phyloP scores from a whole-genome alignment of 495 filamentous ascomycete genomes.

The Tuber brumale region DNA sequence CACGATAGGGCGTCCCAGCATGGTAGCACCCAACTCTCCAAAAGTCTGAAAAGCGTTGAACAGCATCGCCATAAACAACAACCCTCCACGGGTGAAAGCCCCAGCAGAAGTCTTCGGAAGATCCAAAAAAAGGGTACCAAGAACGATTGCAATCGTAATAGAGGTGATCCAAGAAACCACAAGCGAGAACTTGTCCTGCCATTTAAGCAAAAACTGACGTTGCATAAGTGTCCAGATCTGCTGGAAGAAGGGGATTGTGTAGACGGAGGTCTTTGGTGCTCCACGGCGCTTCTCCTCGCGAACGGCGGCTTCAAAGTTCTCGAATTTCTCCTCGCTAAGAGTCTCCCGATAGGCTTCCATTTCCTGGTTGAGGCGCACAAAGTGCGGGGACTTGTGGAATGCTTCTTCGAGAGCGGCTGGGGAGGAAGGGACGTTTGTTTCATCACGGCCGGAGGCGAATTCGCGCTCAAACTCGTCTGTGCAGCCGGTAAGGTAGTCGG shows the following conservation, averaged over 20 bases:
- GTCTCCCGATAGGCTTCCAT: slow-evolving; percentile 60
- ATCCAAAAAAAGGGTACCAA: slow-evolving; percentile 72
- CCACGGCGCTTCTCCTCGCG: slow-evolving; percentile 68
- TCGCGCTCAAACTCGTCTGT: slow-evolving; percentile 78
- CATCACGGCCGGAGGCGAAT: slow-evolving; percentile 58
- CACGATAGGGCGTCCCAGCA: slow-evolving; percentile 66
- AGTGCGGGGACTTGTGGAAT: slow-evolving; percentile 59
- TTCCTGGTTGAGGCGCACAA: slow-evolving; percentile 54
- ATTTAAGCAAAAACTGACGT: slow-evolving; percentile 75
- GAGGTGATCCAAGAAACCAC: slow-evolving; percentile 68
- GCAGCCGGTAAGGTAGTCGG: slow-evolving; percentile 78
- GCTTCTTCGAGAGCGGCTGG: slow-evolving; percentile 59
- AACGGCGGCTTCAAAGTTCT: slow-evolving; percentile 73
- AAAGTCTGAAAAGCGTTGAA: slow-evolving; percentile 80
- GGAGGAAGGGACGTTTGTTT: slow-evolving; percentile 58
- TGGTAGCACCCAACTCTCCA: slow-evolving; percentile 61
- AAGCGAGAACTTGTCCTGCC: slow-evolving; percentile 74
- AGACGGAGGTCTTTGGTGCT: slow-evolving; percentile 61
- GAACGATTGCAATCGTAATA: slow-evolving; percentile 66
- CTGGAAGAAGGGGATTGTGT: slow-evolving; percentile 69
- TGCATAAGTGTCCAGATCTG: slow-evolving; percentile 79
- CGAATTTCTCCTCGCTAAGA: slow-evolving; percentile 56
- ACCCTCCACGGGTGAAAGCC: slow-evolving; percentile 70
- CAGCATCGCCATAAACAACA: slow-evolving; percentile 66
- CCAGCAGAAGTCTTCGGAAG: slow-evolving; percentile 58